Evolutionary conservation across 116 monocot genomes (phyloP).

Genomic region (Iris pallida): DNA sequence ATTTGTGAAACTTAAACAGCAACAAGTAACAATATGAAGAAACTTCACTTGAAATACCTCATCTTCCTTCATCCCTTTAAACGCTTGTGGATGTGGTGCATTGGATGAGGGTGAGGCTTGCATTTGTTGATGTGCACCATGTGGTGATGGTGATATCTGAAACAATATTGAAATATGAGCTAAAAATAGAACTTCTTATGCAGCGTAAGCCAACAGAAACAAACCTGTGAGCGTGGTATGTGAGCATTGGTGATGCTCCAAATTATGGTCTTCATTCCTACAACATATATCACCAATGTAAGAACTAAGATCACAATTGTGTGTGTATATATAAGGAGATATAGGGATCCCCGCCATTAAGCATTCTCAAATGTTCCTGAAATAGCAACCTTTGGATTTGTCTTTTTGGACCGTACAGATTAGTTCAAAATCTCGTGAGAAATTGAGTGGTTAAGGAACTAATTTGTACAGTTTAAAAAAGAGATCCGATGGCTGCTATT

Average conservation of each 20-base stretch:
- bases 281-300: conserved; percentile 4
- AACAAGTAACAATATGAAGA: not conserved
- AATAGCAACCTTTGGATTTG: no score
- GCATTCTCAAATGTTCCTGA: no score
- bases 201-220: not conserved
- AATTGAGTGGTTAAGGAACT: no score
- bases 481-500: no score
- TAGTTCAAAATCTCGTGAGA: no score
- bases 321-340: no score
- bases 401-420: no score
- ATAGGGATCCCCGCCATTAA: no score
- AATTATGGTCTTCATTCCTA: conserved; percentile 99
- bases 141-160: conserved; percentile 56
- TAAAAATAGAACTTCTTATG: no score
- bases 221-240: conserved; percentile 75
- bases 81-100: conserved; percentile 45
- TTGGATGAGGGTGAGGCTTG: conserved; percentile 60
- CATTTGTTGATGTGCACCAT: conserved; percentile 59
- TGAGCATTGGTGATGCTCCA: conserved; percentile 97
- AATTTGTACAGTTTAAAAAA: no score
- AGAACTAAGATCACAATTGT: not conserved
- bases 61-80: conserved; percentile 94
- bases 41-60: conserved; percentile 46
- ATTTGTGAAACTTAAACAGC: not conserved
- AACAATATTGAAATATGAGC: conserved; percentile 8